Conservation (phyloP, 1,284 basidiomycete species). For the Fistulinella cinereoalba region DNA sequence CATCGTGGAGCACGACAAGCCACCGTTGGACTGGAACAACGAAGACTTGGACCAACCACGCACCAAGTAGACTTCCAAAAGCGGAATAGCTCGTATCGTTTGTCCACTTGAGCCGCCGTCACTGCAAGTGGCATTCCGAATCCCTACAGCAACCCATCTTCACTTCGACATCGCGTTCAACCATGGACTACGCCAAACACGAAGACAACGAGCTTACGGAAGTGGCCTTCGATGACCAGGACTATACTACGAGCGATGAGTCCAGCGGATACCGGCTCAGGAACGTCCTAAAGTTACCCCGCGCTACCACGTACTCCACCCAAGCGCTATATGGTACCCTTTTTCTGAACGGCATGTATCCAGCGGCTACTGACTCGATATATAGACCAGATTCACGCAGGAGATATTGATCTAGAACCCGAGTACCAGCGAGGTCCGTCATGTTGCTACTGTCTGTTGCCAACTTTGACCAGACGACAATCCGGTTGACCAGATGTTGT, state of each 20-base stretch:
- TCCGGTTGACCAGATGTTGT: slow-evolving; percentile 52
- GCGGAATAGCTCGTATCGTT: too few species aligned
- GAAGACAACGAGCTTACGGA: slow-evolving; percentile 23
- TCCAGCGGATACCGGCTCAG: slow-evolving; percentile 45
- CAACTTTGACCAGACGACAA: not conserved
- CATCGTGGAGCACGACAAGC: slow-evolving; percentile 6
- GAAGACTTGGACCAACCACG: not conserved
- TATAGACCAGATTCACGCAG: slow-evolving; percentile 57
- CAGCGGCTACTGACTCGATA: not conserved
- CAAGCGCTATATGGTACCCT: slow-evolving; percentile 58
- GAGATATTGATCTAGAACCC: slow-evolving; percentile 64
- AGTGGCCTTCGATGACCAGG: slow-evolving; percentile 1
- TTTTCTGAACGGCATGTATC: not conserved
- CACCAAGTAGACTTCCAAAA: too few species aligned
- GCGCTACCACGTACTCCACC: slow-evolving; percentile 67
- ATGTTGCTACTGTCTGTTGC: not conserved
- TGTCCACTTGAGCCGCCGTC: not conserved
- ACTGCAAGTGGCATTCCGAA: not conserved
- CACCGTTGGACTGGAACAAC: not conserved
- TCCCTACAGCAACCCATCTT: slow-evolving; percentile 11
- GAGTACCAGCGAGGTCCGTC: slow-evolving; percentile 69
- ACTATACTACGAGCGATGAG: slow-evolving; percentile 15
- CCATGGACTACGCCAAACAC: slow-evolving; percentile 12
- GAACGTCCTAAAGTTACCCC: slow-evolving; percentile 55
- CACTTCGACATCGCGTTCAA: not conserved